Evolutionary conservation across 768 basidiomycete species (phyloP), one percentile per base, ranked within the genome.

Genomic region (Termitomyces sp.): DNA sequence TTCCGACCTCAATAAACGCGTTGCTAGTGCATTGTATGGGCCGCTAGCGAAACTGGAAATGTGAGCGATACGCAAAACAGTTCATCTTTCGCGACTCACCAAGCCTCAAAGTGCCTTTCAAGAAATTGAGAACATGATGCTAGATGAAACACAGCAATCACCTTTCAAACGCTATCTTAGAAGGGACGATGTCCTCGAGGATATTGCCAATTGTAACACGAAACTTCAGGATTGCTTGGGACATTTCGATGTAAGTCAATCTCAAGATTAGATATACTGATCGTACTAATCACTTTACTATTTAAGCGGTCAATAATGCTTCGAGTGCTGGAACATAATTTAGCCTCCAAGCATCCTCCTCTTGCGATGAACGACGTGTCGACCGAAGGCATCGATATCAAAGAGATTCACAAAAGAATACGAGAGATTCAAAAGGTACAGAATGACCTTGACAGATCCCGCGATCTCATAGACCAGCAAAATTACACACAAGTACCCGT

Each of bases 91-190:
- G 31, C n/a, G 6, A n/a, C 57, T 27, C 22, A 22, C 2, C 24
- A 22, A 46, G 24, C 37, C 18, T 31, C 26, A 37, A n/a, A 77
- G 75, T n/a, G 65, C 80, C 0, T 83, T 81, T 63, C 55, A 58
- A 8, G 56, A 71, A 13, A 76, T 88, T 4, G 69, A 74, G 32
- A 57, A 62, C 3, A 79, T 90, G 60, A 75, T 90, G 46, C 64
- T 75, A 53, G 82, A 80, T 57, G 82, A 87, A 59, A 74, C 76
- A n/a, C 71, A 80, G 41, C 73, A 87, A 8, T 84, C 89, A 0
- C 89, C 88, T 72, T 67, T 90, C 63, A 87, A 88, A 68, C 78
- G 88, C 8, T 92, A 88, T 65, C 74, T 93, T 27, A 84, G 84
- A 65, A 80, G 87, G 36, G 86, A 89, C 31, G 88, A 92, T 58